Conservation (phyloP, 352 stramenopile species). For the Globisporangium middletonii region DNA sequence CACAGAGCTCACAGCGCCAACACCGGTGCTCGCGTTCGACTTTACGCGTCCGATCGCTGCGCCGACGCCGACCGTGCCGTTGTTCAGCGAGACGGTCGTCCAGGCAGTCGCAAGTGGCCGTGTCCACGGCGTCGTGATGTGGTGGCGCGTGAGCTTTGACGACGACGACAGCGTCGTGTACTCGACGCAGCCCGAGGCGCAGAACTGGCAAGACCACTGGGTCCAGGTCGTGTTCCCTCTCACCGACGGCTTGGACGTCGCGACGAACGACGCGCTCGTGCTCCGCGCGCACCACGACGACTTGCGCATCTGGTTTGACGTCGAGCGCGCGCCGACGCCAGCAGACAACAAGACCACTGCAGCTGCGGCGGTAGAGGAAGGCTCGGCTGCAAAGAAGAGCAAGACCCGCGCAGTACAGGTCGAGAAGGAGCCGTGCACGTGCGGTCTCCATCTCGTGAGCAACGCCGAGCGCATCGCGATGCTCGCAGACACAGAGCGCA, state of each 20-base stretch:
- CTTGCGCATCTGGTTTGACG: constrained; percentile 77
- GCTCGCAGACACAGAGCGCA: constrained; percentile 47
- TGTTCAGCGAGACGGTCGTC: constrained; percentile 38
- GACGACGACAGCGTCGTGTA: constrained; percentile 44
- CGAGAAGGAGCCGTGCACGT: constrained; percentile 60
- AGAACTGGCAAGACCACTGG: constrained; percentile 86
- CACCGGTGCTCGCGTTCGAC: constrained; percentile 54
- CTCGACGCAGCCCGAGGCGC: constrained; percentile 48
- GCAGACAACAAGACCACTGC: not conserved
- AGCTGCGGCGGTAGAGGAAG: constrained; percentile 5
- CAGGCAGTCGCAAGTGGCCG: constrained; percentile 24
- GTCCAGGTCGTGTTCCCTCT: constrained; percentile 74
- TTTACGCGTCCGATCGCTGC: constrained; percentile 41
- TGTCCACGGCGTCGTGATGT: constrained; percentile 73
- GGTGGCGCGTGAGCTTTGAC: constrained; percentile 74
- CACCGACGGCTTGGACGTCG: constrained; percentile 20
- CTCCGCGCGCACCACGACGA: constrained; percentile 65
- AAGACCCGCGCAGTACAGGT: constrained; percentile 14
- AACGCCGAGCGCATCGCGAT: constrained; percentile 77
- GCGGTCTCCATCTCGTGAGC: constrained; percentile 71
- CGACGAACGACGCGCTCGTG: constrained; percentile 20
- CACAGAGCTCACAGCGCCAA: constrained; percentile 34
- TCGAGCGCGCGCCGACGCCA: constrained; percentile 14
- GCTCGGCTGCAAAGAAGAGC: constrained; percentile 24
- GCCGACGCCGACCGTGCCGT: constrained; percentile 1